phyloP scores from a whole-genome alignment of 345 rosid genomes.

The Carallia pectinifolia region DNA sequence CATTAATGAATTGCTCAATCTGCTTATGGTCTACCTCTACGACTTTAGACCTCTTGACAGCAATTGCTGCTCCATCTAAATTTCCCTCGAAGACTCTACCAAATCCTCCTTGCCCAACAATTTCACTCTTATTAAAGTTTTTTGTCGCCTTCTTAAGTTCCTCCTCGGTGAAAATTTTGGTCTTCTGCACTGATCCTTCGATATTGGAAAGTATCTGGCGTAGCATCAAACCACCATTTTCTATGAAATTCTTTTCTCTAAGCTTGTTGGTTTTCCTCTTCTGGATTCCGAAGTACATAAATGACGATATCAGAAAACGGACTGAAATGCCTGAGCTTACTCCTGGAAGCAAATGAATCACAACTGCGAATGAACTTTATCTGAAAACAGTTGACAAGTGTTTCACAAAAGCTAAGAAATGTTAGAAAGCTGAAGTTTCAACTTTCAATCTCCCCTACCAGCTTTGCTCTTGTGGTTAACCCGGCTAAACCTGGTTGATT shows the following conservation, averaged over 20 bases:
- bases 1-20: constrained; percentile 27
- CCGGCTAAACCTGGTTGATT: no score
- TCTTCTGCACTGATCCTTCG: background rate
- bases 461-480: no score
- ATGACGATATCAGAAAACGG: background rate
- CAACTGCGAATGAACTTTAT: background rate
- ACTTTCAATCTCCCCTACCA: no score
- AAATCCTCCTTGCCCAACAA: constrained; percentile 27
- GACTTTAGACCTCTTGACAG: constrained; percentile 25
- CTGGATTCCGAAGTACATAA: constrained; percentile 12
- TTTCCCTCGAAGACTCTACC: constrained; percentile 27
- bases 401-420: no score
- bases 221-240: constrained; percentile 32
- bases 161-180: constrained; percentile 16
- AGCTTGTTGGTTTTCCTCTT: constrained; percentile 12
- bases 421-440: no score
- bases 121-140: constrained; percentile 14
- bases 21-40: constrained; percentile 16
- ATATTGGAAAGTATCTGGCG: constrained; percentile 11
- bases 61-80: constrained; percentile 17
- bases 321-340: constrained; percentile 7
- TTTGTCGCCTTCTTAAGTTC: constrained; percentile 27
- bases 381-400: no score
- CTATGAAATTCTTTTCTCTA: constrained; percentile 21
- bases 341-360: constrained; percentile 18